These are phyloP conservation scores for Termitomyces sp. DNA, from an alignment of 768 basidiomycete genomes.

Conservation along the genomic window DNA sequence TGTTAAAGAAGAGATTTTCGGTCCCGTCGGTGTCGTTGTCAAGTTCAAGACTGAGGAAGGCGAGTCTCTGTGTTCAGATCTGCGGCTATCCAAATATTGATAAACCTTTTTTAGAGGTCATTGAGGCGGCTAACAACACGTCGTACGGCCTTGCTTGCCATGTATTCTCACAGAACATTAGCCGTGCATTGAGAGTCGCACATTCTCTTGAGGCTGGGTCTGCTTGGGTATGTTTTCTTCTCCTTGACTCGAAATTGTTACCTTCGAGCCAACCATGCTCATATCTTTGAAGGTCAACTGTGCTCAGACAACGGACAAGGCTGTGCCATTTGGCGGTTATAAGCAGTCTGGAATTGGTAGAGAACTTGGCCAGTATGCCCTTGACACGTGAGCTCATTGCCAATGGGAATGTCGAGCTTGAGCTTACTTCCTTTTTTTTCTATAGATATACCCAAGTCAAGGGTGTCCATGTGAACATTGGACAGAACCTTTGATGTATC, in stretches of 20 bases:
- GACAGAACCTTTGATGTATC: slow-evolving; percentile 10
- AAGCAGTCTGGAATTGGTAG: slow-evolving; percentile 24
- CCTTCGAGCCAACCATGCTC: background rate
- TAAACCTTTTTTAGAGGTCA: slow-evolving; percentile 15
- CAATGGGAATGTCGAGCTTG: background rate
- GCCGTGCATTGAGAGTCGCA: slow-evolving; percentile 20
- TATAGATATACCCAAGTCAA: slow-evolving; percentile 21
- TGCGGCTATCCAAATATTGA: slow-evolving; percentile 26
- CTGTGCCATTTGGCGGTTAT: slow-evolving; percentile 24
- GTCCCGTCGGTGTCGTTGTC: slow-evolving; percentile 68
- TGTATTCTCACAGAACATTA: slow-evolving; percentile 19
- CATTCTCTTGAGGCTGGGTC: slow-evolving; percentile 21
- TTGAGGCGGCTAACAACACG: slow-evolving; percentile 19
- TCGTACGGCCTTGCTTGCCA: slow-evolving; percentile 17
- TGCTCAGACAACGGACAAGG: slow-evolving; percentile 8
- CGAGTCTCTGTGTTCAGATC: slow-evolving; percentile 1
- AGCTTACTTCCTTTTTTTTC: background rate
- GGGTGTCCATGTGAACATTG: slow-evolving; percentile 19
- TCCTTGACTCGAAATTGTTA: background rate
- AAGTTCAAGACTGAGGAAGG: slow-evolving; percentile 62
- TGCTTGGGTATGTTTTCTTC: slow-evolving; percentile 13
- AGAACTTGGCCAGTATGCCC: slow-evolving; percentile 24
- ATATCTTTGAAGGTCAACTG: slow-evolving; percentile 17
- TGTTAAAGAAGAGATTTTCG: slow-evolving; percentile 69
- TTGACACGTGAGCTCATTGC: slow-evolving; percentile 17